These are phyloP conservation scores for Phaffia australis DNA, from an alignment of 768 basidiomycete genomes.

Conservation along the genomic window DNA sequence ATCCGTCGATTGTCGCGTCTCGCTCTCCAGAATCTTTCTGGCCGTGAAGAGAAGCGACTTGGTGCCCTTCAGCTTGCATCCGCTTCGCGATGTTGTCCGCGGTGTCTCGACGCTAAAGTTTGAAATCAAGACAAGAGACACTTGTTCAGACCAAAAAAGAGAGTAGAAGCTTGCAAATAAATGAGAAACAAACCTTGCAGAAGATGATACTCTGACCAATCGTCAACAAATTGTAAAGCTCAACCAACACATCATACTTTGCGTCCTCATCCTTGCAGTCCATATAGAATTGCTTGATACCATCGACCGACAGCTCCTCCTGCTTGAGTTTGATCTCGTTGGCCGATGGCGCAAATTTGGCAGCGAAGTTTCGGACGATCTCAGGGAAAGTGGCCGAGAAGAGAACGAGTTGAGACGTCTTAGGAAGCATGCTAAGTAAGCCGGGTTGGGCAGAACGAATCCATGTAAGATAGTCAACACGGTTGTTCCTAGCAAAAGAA, in stretches of 20 bases:
- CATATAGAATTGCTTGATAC: constrained; percentile 95
- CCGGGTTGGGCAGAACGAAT: constrained; percentile 45
- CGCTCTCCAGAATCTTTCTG: constrained; percentile 82
- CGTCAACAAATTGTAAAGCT: constrained; percentile 76
- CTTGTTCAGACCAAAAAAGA: not conserved
- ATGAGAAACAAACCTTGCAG: constrained; percentile 56
- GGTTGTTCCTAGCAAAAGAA: constrained; percentile 7
- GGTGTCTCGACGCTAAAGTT: constrained; percentile 64
- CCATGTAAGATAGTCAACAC: not conserved
- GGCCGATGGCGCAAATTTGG: constrained; percentile 80
- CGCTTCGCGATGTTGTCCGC: constrained; percentile 84
- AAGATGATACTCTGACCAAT: constrained; percentile 99
- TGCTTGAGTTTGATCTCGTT: constrained; percentile 94
- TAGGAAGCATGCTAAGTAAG: constrained; percentile 34
- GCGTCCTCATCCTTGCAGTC: constrained; percentile 82
- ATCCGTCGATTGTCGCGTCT: constrained; percentile 83
- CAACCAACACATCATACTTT: constrained; percentile 91
- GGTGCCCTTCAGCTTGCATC: constrained; percentile 88
- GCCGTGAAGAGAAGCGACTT: constrained; percentile 90
- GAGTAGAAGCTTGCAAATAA: not conserved
- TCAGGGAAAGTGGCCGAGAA: constrained; percentile 99
- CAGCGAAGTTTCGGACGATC: constrained; percentile 79
- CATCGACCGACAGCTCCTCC: constrained; percentile 86
- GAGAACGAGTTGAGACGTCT: constrained; percentile 63
- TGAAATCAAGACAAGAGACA: not conserved